A percentile compares a stretch with the other conserved stretches of the same genome.
phyloP scores from a whole-genome alignment of 768 basidiomycete species.

The Leucocoprinus leucothites region DNA sequence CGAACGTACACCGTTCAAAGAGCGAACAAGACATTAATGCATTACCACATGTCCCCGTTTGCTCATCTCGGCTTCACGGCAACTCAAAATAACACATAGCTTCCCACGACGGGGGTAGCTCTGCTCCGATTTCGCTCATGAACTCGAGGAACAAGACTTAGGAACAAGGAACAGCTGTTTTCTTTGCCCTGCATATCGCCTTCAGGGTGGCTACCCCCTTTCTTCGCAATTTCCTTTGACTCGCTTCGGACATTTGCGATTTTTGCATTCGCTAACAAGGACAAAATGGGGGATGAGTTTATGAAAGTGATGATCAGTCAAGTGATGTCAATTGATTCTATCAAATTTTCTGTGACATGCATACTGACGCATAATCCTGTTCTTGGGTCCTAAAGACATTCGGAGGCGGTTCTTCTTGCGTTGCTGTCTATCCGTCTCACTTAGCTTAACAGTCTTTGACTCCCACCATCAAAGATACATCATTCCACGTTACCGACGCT shows the following conservation, averaged over 20 bases:
- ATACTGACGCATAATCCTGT: background rate
- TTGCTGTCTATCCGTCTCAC: too few relatives aligned
- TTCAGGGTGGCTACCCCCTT: too few relatives aligned
- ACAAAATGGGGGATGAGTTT: background rate
- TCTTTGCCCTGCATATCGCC: too few relatives aligned
- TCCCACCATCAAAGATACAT: background rate
- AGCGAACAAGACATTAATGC: too few relatives aligned
- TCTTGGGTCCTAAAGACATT: background rate
- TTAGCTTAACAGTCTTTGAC: too few relatives aligned
- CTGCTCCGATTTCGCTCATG: background rate
- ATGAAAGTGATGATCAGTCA: background rate
- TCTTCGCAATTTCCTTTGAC: too few relatives aligned
- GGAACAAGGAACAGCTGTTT: too few relatives aligned
- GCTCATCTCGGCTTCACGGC: background rate
- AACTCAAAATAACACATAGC: background rate
- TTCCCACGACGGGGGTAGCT: background rate
- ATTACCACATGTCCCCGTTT: background rate
- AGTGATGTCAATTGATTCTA: background rate
- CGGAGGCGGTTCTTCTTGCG: background rate
- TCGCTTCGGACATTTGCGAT: background rate
- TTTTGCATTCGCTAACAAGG: background rate
- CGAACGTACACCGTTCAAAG: too few relatives aligned
- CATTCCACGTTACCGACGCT: too few relatives aligned
- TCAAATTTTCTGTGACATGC: background rate
- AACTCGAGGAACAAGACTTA: too few relatives aligned